Conservation (phyloP, 306 rosid species). For the Erythrophleum fordii region DNA sequence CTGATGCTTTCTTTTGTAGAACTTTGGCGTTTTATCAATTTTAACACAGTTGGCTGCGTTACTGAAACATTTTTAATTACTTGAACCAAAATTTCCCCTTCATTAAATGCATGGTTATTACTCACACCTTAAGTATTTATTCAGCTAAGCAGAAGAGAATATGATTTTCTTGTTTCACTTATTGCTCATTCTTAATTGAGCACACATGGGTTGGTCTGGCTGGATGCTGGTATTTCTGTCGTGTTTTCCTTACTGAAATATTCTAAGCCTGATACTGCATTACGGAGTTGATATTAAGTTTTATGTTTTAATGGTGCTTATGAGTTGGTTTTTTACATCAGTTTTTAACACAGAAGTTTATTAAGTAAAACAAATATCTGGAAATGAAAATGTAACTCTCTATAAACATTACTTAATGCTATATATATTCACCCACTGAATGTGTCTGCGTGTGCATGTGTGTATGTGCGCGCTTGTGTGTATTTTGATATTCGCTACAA, state of each 20-base stretch:
- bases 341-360: background rate
- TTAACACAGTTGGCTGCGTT: background rate
- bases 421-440: background rate
- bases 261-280: background rate
- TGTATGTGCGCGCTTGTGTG: background rate
- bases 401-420: background rate
- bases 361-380: background rate
- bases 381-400: background rate
- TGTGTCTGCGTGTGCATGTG: background rate
- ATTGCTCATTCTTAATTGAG: background rate
- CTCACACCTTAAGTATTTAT: background rate
- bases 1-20: background rate
- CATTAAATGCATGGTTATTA: background rate
- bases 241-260: background rate
- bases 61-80: slow-evolving; percentile 21
- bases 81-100: background rate
- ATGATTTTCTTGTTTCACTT: background rate
- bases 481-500: background rate
- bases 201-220: background rate
- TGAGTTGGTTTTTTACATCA: background rate
- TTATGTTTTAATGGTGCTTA: background rate
- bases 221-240: background rate
- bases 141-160: background rate
- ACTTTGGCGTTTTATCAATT: background rate
- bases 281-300: background rate